phyloP scores from a whole-genome alignment of 768 basidiomycete genomes.

The Pleurotus platypus region DNA sequence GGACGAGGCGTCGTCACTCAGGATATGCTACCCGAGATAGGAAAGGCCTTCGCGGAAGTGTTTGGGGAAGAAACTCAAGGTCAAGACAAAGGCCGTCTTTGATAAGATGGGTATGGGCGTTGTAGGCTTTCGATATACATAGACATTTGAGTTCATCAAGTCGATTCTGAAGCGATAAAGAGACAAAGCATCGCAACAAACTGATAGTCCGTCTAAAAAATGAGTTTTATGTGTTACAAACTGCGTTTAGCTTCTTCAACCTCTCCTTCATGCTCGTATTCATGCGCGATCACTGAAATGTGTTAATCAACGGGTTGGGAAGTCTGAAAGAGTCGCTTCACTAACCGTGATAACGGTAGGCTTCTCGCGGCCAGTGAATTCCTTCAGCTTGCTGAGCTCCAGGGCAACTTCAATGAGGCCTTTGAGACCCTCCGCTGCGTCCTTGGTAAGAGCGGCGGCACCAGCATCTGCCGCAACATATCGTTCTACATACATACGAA shows the following conservation, averaged over 20 bases:
- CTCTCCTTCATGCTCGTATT: too few species aligned
- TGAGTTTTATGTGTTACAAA: too few species aligned
- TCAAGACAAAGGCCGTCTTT: constrained; percentile 35
- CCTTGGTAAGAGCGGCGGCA: constrained; percentile 62
- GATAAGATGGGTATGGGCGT: constrained; percentile 4
- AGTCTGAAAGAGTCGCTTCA: constrained; percentile 4
- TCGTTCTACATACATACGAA: constrained; percentile 93
- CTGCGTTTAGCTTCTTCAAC: too few species aligned
- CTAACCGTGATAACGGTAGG: constrained; percentile 96
- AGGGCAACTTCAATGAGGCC: constrained; percentile 96
- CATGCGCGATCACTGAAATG: too few species aligned
- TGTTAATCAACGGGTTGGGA: not conserved
- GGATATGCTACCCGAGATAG: constrained; percentile 68
- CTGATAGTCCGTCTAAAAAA: too few species aligned
- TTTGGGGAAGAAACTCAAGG: constrained; percentile 55
- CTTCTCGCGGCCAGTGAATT: constrained; percentile 82
- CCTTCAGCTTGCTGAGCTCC: constrained; percentile 76
- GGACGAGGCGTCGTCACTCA: constrained; percentile 81
- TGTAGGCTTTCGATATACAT: too few species aligned
- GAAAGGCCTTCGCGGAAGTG: constrained; percentile 65
- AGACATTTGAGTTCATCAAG: too few species aligned
- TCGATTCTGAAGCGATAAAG: too few species aligned
- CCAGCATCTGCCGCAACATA: constrained; percentile 75
- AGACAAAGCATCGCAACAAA: too few species aligned
- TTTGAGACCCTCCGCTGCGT: constrained; percentile 87